Conservation (phyloP, 345 rosid genomes). For the Gossypium longicalyx region DNA sequence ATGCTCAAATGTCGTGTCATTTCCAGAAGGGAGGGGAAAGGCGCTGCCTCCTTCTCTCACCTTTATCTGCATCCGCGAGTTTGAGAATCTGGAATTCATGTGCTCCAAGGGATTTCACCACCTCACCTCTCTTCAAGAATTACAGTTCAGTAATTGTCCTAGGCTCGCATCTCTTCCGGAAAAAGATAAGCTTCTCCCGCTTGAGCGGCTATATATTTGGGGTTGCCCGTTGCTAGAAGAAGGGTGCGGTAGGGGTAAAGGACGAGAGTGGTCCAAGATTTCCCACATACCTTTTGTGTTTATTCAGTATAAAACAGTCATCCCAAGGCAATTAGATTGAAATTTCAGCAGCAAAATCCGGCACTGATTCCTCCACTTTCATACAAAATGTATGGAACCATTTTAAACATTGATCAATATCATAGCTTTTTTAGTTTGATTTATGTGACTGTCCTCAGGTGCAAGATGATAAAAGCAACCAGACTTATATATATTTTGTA, state of each 20-base stretch:
- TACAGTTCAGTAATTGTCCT: background rate
- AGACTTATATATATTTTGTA: too few relatives aligned
- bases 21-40: background rate
- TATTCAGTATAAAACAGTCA: background rate
- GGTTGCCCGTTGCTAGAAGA: background rate
- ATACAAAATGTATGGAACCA: background rate
- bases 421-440: too few relatives aligned
- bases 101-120: background rate
- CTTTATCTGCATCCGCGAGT: background rate
- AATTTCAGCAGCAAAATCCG: background rate
- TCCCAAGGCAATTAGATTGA: background rate
- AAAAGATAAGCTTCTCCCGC: background rate
- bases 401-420: background rate
- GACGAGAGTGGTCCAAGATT: too few relatives aligned
- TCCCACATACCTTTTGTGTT: too few relatives aligned
- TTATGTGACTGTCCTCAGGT: too few relatives aligned
- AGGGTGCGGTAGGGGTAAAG: background rate
- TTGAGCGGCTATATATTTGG: background rate
- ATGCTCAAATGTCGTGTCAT: background rate
- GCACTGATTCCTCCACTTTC: background rate
- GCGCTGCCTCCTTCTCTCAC: background rate
- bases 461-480: background rate
- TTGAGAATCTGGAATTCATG: background rate
- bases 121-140: background rate
- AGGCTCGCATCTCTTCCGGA: background rate